These are phyloP conservation scores for Artemisia princeps DNA, from an alignment of 140 eudicot genomes.

Conservation along the genomic window DNA sequence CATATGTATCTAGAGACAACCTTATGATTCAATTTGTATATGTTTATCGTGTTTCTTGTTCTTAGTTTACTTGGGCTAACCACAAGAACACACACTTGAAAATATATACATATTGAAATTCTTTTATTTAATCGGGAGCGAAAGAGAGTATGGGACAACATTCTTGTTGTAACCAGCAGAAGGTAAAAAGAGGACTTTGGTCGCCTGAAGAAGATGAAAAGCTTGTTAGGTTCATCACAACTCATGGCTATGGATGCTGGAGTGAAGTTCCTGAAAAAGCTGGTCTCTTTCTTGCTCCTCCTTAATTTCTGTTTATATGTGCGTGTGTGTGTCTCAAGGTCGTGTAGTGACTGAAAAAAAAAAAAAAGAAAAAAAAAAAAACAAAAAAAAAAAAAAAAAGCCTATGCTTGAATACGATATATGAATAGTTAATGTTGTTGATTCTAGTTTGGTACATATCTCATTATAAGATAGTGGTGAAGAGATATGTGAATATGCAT, in stretches of 20 bases:
- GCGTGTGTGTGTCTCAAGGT: background rate
- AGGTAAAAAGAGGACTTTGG: conserved; percentile 97
- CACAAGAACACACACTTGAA: conserved; percentile 20
- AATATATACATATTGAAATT: background rate
- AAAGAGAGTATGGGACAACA: conserved; percentile 70
- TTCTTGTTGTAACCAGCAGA: conserved; percentile 97
- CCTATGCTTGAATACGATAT: background rate
- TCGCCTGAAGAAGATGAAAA: conserved; percentile 97
- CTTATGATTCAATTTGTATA: conserved; percentile 23
- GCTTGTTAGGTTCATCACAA: conserved; percentile 70
- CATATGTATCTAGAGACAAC: conserved; percentile 16
- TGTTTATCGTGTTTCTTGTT: conserved; percentile 21
- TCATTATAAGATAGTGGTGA: conserved; percentile 12
- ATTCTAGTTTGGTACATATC: conserved; percentile 2
- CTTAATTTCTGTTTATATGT: conserved; percentile 19
- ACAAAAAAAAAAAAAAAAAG: background rate
- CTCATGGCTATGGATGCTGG: conserved; percentile 98
- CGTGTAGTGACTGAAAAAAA: conserved; percentile 2
- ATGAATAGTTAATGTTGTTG: conserved; percentile 4
- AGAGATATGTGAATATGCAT: conserved; percentile 10
- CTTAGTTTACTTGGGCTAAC: conserved; percentile 25
- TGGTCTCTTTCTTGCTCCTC: conserved; percentile 39
- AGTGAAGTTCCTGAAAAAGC: conserved; percentile 99
- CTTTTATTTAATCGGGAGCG: background rate
- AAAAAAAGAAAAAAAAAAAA: too few relatives aligned